phyloP scores from a whole-genome alignment of 2,329 filamentous ascomycete species.

The Blastomyces emzantsi region DNA sequence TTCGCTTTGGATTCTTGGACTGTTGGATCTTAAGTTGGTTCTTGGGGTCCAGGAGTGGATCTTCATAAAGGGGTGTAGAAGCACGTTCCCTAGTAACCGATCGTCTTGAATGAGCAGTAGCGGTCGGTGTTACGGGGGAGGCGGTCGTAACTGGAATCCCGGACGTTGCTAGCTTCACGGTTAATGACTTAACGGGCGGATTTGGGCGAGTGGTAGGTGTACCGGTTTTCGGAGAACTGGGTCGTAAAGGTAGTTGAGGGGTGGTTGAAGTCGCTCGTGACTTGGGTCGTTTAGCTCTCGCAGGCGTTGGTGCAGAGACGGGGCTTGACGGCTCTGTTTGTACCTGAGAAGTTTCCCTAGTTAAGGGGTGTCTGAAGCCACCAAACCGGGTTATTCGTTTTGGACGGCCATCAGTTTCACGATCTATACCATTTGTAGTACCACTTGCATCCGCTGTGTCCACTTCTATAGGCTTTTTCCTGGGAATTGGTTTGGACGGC shows the following conservation, averaged over 20 bases:
- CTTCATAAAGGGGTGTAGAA: constrained; percentile 17
- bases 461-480: constrained; percentile 17
- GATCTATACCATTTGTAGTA: constrained; percentile 7
- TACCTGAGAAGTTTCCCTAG: constrained; percentile 13
- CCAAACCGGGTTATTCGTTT: constrained; percentile 15
- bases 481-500: constrained; percentile 23
- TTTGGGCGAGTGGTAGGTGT: not conserved
- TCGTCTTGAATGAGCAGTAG: constrained; percentile 15
- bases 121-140: constrained; percentile 10
- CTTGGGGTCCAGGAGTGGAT: constrained; percentile 19
- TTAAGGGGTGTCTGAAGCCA: constrained; percentile 13
- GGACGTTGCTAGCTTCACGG: constrained; percentile 4
- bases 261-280: constrained; percentile 14
- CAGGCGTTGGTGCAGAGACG: constrained; percentile 7
- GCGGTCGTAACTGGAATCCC: not conserved
- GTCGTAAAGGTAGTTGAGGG: constrained; percentile 17
- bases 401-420: constrained; percentile 7
- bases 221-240: constrained; percentile 15
- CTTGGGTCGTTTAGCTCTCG: constrained; percentile 8
- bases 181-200: constrained; percentile 8
- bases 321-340: constrained; percentile 14
- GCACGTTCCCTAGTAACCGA: constrained; percentile 13
- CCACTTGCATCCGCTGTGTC: constrained; percentile 1
- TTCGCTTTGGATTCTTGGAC: constrained; percentile 38
- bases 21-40: constrained; percentile 32